Percentiles rank a stretch among this genome's conserved stretches.
These are phyloP conservation scores for Argentina anserina DNA, from an alignment of 306 rosid species.

Conservation along the genomic window DNA sequence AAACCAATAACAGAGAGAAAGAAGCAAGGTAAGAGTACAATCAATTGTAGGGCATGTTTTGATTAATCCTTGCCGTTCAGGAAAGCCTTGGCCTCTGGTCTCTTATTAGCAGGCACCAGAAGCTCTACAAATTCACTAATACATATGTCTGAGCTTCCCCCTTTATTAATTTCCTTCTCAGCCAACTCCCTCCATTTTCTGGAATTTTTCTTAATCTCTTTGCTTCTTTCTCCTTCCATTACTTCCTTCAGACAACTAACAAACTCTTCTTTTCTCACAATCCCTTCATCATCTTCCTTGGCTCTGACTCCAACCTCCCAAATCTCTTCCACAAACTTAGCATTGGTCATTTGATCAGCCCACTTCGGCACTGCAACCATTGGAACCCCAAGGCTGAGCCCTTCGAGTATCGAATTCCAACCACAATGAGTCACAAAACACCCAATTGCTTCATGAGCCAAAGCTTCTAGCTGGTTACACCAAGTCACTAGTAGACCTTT, in stretches of 20 bases:
- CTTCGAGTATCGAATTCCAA: constrained; percentile 70
- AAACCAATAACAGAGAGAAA: too few relatives aligned
- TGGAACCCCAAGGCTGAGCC: constrained; percentile 57
- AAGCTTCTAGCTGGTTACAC: constrained; percentile 59
- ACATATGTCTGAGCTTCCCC: constrained; percentile 45
- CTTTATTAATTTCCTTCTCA: constrained; percentile 40
- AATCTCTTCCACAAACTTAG: constrained; percentile 51
- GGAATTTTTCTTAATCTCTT: constrained; percentile 38
- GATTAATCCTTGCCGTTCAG: background rate
- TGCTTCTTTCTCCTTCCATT: constrained; percentile 45
- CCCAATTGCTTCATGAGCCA: constrained; percentile 46
- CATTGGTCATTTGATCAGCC: constrained; percentile 63
- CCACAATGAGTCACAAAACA: constrained; percentile 67
- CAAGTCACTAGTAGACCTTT: constrained; percentile 39
- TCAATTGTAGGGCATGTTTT: background rate
- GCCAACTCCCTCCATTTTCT: constrained; percentile 44
- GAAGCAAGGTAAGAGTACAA: background rate
- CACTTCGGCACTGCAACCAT: constrained; percentile 64
- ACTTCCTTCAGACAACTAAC: constrained; percentile 41
- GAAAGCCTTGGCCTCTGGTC: constrained; percentile 11
- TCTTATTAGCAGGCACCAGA: constrained; percentile 29
- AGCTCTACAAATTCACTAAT: constrained; percentile 39
- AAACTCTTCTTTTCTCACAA: constrained; percentile 47
- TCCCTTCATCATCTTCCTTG: constrained; percentile 50
- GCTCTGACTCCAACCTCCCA: constrained; percentile 62